Conservation (phyloP, 768 basidiomycete species). For the Tricholoma bakamatsutake region DNA sequence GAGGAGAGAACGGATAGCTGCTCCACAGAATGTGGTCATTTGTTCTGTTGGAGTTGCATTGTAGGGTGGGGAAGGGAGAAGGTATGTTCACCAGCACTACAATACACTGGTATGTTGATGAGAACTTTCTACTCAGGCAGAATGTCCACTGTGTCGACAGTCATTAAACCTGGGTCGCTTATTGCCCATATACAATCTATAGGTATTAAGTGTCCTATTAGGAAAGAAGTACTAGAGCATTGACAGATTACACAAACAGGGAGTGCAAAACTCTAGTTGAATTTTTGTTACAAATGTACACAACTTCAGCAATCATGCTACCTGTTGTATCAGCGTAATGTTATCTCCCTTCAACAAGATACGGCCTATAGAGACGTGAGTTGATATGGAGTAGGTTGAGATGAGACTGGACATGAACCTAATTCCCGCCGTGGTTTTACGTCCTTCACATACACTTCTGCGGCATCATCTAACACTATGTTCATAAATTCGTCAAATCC, state of each 20-base stretch:
- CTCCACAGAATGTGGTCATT: conserved; percentile 83
- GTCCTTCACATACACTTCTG: conserved; percentile 88
- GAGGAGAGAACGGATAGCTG: conserved; percentile 80
- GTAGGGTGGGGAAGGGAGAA: conserved; percentile 88
- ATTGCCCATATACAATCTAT: conserved; percentile 82
- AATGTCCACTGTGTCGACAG: conserved; percentile 86
- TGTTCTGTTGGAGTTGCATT: conserved; percentile 90
- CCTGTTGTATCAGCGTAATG: conserved; percentile 93
- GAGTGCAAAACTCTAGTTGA: neutral
- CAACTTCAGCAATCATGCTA: conserved; percentile 20
- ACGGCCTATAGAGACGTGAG: conserved; percentile 53
- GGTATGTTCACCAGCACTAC: conserved; percentile 30
- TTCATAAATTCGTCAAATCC: conserved; percentile 99
- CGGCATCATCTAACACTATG: conserved; percentile 88
- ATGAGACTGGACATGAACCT: conserved; percentile 43
- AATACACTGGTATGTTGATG: conserved; percentile 1
- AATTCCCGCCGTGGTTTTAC: conserved; percentile 79
- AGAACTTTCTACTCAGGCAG: conserved; percentile 41
- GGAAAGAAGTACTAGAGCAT: neutral
- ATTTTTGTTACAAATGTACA: conserved; percentile 9
- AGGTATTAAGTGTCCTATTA: conserved; percentile 13
- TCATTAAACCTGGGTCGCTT: conserved; percentile 60
- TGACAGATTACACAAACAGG: conserved; percentile 10
- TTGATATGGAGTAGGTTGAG: conserved; percentile 3
- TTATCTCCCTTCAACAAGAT: conserved; percentile 97